phyloP scores from a whole-genome alignment of 164 flowering plant genomes.

The Stephania yunnanensis region DNA sequence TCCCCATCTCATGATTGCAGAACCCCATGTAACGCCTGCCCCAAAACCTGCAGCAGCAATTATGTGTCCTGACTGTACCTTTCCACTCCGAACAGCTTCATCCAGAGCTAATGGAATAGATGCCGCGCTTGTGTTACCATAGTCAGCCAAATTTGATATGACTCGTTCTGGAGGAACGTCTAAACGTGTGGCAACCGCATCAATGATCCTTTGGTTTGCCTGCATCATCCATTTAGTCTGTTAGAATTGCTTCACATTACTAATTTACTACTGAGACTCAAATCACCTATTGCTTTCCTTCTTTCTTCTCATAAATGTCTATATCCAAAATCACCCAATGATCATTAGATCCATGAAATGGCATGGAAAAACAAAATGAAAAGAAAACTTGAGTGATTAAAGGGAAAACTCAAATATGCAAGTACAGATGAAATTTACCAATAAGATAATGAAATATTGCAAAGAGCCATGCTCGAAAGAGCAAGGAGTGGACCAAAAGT shows the following conservation, averaged over 20 bases:
- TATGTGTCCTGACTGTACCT: slow-evolving; percentile 66
- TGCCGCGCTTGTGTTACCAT: slow-evolving; percentile 97
- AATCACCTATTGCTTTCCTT: too few species aligned
- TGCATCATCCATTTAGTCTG: slow-evolving; percentile 29
- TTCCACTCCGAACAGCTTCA: slow-evolving; percentile 84
- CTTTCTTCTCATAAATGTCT: too few species aligned
- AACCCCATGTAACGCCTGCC: slow-evolving; percentile 96
- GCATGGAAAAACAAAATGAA: too few species aligned
- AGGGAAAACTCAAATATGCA: too few species aligned
- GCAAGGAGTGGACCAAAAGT: too few species aligned
- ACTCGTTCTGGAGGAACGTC: slow-evolving; percentile 62
- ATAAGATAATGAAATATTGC: too few species aligned
- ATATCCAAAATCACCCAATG: too few species aligned
- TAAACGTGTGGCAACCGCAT: slow-evolving; percentile 72
- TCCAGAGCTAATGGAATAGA: slow-evolving; percentile 94
- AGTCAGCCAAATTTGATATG: slow-evolving; percentile 78
- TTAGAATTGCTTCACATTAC: background rate
- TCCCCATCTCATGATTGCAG: slow-evolving; percentile 83
- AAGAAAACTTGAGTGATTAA: too few species aligned
- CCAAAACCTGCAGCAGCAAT: slow-evolving; percentile 86
- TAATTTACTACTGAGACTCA: too few species aligned
- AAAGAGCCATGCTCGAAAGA: too few species aligned
- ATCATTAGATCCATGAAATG: too few species aligned
- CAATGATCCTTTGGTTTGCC: slow-evolving; percentile 96
- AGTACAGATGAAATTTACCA: too few species aligned